A percentile compares a stretch with the other conserved stretches of the same genome.
Evolutionary conservation across 768 basidiomycete genomes (phyloP).

Genomic region (Hypholoma sublateritium): DNA sequence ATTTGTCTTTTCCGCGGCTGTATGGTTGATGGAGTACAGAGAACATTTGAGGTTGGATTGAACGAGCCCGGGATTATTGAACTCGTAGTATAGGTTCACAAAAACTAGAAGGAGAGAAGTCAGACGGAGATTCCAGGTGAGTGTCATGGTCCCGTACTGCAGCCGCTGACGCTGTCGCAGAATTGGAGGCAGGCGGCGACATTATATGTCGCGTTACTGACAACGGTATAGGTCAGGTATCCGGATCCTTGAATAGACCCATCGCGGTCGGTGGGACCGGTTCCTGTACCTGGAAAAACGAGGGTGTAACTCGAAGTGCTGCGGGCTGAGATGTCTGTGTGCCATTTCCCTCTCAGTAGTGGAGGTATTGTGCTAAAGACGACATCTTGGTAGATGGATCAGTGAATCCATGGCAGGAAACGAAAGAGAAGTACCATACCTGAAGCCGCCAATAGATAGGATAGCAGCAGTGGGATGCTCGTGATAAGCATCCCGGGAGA

Average conservation of each 20-base stretch:
- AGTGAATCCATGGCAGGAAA: no score
- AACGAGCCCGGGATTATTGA: constrained; percentile 42
- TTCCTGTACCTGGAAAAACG: constrained; percentile 40
- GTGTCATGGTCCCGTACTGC: constrained; percentile 29
- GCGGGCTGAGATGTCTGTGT: constrained; percentile 2
- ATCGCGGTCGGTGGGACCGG: constrained; percentile 32
- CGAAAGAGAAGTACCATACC: no score
- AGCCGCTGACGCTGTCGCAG: constrained; percentile 34
- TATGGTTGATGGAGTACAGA: constrained; percentile 41
- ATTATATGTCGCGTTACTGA: constrained; percentile 44
- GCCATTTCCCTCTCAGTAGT: no score
- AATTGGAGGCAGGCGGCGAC: constrained; percentile 40
- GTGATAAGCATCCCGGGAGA: no score
- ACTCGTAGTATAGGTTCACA: constrained; percentile 50
- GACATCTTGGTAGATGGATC: no score
- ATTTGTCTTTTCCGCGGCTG: constrained; percentile 44
- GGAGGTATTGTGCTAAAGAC: no score
- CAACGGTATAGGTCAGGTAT: constrained; percentile 45
- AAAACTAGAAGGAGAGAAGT: constrained; percentile 32
- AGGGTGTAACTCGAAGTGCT: constrained; percentile 6
- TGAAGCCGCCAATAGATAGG: no score
- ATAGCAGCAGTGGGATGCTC: no score
- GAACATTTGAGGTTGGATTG: constrained; percentile 48
- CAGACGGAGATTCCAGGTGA: neutral
- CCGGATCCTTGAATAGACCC: constrained; percentile 46